Evolutionary conservation across 352 stramenopile species (phyloP).

Genomic region (Aphanomyces astaci): DNA sequence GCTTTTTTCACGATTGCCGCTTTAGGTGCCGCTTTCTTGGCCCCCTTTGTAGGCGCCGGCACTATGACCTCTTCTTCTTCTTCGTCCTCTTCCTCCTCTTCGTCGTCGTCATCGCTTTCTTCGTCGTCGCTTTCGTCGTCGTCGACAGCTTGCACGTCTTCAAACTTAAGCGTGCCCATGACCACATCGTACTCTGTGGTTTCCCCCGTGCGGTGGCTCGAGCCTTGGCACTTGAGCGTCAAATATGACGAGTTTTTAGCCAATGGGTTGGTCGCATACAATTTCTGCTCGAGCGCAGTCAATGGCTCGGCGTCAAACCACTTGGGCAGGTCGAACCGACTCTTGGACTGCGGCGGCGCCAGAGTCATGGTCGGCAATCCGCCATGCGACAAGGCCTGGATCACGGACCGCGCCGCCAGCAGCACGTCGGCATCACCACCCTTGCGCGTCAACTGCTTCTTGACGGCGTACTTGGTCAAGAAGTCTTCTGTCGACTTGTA

Average conservation of each 20-base stretch:
- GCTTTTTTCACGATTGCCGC: not conserved
- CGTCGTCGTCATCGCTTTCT: constrained; percentile 62
- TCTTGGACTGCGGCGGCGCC: constrained; percentile 72
- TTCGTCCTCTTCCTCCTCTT: constrained; percentile 47
- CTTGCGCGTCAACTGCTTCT: constrained; percentile 92
- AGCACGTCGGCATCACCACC: constrained; percentile 95
- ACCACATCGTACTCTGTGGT: constrained; percentile 78
- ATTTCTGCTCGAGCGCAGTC: constrained; percentile 36
- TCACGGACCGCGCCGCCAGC: constrained; percentile 84
- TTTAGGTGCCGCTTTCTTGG: not conserved
- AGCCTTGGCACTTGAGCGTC: constrained; percentile 38
- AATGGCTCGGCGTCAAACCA: constrained; percentile 57
- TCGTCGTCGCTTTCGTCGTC: constrained; percentile 69
- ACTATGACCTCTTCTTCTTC: constrained; percentile 8
- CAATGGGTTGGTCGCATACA: constrained; percentile 56
- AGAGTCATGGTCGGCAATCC: constrained; percentile 49
- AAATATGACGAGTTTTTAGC: constrained; percentile 3
- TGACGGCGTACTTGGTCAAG: constrained; percentile 90
- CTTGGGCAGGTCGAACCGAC: constrained; percentile 60
- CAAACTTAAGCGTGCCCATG: constrained; percentile 64
- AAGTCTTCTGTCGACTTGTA: constrained; percentile 94
- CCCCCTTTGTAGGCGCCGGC: not conserved
- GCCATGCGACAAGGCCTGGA: constrained; percentile 62
- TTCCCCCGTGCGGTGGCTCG: constrained; percentile 52
- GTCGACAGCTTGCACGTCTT: constrained; percentile 66